Conservation (phyloP, 2,329 filamentous ascomycete genomes). For the Aspergillus sp. region DNA sequence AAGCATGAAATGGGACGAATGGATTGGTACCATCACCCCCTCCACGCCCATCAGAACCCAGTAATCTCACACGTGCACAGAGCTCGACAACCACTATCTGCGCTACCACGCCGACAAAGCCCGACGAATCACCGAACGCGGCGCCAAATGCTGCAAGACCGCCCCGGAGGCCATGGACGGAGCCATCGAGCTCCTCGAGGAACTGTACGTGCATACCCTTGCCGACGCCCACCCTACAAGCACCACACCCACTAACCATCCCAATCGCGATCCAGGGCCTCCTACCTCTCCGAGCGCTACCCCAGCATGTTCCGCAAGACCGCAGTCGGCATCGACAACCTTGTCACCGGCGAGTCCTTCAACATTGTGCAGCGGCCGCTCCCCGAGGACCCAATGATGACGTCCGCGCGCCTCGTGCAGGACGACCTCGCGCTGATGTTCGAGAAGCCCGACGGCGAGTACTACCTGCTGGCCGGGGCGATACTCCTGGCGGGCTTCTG, state of each 20-base stretch:
- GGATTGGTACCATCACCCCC: slow-evolving; percentile 55
- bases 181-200: slow-evolving; percentile 73
- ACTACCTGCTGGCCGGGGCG: slow-evolving; percentile 74
- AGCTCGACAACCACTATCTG: slow-evolving; percentile 77
- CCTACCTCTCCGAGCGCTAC: slow-evolving; percentile 73
- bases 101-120: slow-evolving; percentile 72
- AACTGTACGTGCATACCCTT: slow-evolving; percentile 51
- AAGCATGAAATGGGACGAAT: slow-evolving; percentile 67
- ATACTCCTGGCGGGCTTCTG: slow-evolving; percentile 81
- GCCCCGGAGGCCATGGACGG: slow-evolving; percentile 69
- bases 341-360: slow-evolving; percentile 70
- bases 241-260: neutral
- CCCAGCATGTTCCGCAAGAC: slow-evolving; percentile 68
- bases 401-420: slow-evolving; percentile 69
- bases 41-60: neutral
- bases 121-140: slow-evolving; percentile 65
- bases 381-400: slow-evolving; percentile 75
- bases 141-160: slow-evolving; percentile 65
- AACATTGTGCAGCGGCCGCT: slow-evolving; percentile 65
- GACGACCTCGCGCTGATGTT: slow-evolving; percentile 86
- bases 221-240: neutral
- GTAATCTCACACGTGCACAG: slow-evolving; percentile 32
- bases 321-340: slow-evolving; percentile 65
- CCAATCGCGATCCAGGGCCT: slow-evolving; percentile 30
- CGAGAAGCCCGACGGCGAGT: slow-evolving; percentile 71